Percentiles rank a stretch among this genome's conserved stretches.
phyloP scores from a whole-genome alignment of 495 filamentous ascomycete genomes.

The Aspergillus coremiiformis region DNA sequence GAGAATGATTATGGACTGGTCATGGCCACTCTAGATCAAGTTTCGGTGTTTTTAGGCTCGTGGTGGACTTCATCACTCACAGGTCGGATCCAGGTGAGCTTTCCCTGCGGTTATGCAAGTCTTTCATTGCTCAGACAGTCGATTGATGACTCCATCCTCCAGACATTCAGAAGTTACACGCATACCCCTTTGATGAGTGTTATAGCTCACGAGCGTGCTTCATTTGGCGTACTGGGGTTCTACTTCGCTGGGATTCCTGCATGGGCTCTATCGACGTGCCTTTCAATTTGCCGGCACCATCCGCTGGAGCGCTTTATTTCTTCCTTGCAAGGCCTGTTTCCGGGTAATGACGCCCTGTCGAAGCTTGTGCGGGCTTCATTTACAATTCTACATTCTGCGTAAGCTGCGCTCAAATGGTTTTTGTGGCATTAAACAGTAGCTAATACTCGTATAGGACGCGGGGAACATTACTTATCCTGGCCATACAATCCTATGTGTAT shows the following conservation, averaged over 20 bases:
- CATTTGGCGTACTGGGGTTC: constrained; percentile 29
- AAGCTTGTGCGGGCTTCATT: constrained; percentile 25
- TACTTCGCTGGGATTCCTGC: constrained; percentile 43
- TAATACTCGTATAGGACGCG: constrained; percentile 25
- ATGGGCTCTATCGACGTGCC: constrained; percentile 33
- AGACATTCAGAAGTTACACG: constrained; percentile 43
- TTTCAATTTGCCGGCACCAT: constrained; percentile 36
- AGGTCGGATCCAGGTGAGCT: constrained; percentile 40
- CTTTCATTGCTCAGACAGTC: not conserved
- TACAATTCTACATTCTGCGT: constrained; percentile 29
- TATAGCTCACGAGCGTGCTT: constrained; percentile 30
- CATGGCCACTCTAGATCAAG: constrained; percentile 37
- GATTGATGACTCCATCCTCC: not conserved
- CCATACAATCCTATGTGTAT: constrained; percentile 42
- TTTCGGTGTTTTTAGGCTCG: constrained; percentile 35
- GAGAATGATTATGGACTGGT: constrained; percentile 47
- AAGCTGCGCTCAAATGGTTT: constrained; percentile 6
- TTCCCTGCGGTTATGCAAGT: not conserved
- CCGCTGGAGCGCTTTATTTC: constrained; percentile 32
- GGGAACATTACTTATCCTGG: constrained; percentile 31
- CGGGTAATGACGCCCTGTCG: constrained; percentile 19
- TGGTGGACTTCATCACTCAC: constrained; percentile 40
- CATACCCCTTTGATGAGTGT: constrained; percentile 33
- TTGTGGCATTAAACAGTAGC: not conserved
- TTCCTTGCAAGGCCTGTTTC: constrained; percentile 22